Base-by-base conservation (phyloP, 2,329 filamentous ascomycete genomes). In the Penicillium hordei region DNA sequence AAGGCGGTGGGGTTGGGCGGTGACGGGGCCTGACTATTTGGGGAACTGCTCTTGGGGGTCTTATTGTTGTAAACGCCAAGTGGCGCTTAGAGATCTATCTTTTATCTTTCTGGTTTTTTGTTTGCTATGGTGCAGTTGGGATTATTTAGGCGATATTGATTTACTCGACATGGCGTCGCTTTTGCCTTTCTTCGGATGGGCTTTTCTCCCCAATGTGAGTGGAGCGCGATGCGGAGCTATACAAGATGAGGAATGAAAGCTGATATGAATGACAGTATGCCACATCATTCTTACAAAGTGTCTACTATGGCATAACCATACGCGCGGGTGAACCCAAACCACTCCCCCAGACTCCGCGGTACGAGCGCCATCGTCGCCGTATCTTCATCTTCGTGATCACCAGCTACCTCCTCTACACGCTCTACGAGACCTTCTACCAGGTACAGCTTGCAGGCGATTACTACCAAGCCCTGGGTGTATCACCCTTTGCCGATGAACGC, bases 381-480 rank as follows among this genome's bases (percentile, higher is more conserved):
- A 93, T 97, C 72, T 87, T 94, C 73, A 88, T 93, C 70, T 80
- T 88, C 65, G 90, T 97, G 68, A 88, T 97, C 50, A 81, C 88
- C 48, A 78, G 85, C 60, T 99, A 97, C 78, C 89, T 97, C 38
- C 77, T 89, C 63, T 97, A 96, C 81, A 96, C 92, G 46, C 86
- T 97, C 68, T 94, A 93, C 78, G 93, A 97, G 78, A 89, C 91
- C 68, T 90, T 96, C 81, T 86, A 90, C 78, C 86, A 91, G 62
- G 82, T 96, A 29, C 88, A 86, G 61, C 79, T 82, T 44, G 79
- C 82, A 1, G 86, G 89, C 19, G 87, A 91, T 74, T 96, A 89
- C 78, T 97, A 97, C 78, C 80, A 84, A 46, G 83, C 89, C 62
- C 84, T 99, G 0, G 86, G 86, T 36, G 83, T 97, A 0, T 80